Conservation (phyloP, 495 filamentous ascomycete genomes). For the Astrothelium subdiscretum region DNA sequence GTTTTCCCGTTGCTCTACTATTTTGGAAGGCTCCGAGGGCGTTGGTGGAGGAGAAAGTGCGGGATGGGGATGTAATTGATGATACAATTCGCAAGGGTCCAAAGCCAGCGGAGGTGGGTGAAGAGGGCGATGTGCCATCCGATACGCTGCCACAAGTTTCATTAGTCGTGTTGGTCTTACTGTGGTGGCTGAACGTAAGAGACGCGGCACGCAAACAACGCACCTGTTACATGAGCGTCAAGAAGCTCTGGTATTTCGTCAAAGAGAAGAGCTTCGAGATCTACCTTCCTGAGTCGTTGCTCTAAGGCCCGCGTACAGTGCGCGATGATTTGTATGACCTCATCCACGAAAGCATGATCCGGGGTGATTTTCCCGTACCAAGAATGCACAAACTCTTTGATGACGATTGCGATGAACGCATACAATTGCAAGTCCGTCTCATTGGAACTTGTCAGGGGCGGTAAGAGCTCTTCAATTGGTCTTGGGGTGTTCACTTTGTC, state of each 20-base stretch:
- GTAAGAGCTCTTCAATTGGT: slow-evolving; percentile 67
- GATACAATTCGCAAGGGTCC: slow-evolving; percentile 55
- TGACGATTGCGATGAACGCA: slow-evolving; percentile 75
- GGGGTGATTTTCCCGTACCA: slow-evolving; percentile 92
- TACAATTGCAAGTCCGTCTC: slow-evolving; percentile 88
- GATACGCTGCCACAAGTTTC: slow-evolving; percentile 23
- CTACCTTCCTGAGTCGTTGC: slow-evolving; percentile 66
- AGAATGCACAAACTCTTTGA: slow-evolving; percentile 75
- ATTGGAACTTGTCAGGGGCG: slow-evolving; percentile 85
- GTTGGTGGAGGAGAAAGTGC: slow-evolving; percentile 65
- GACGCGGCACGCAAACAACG: slow-evolving; percentile 21
- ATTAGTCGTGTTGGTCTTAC: not conserved
- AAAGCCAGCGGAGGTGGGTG: slow-evolving; percentile 45
- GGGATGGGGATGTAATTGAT: slow-evolving; percentile 70
- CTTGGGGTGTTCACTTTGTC: slow-evolving; percentile 31
- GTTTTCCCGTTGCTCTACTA: slow-evolving; percentile 54
- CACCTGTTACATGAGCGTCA: slow-evolving; percentile 71
- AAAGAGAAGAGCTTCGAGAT: slow-evolving; percentile 69
- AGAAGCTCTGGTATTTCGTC: slow-evolving; percentile 82
- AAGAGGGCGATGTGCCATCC: slow-evolving; percentile 33
- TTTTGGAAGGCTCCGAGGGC: slow-evolving; percentile 35
- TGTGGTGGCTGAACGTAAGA: not conserved
- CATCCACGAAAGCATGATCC: slow-evolving; percentile 74
- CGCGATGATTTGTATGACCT: slow-evolving; percentile 78
- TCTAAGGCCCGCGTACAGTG: slow-evolving; percentile 81